Percentiles rank a stretch among this genome's conserved stretches.
phyloP scores from a whole-genome alignment of 192 early-diverging fungal genomes.

The Powellomyces hirtus region DNA sequence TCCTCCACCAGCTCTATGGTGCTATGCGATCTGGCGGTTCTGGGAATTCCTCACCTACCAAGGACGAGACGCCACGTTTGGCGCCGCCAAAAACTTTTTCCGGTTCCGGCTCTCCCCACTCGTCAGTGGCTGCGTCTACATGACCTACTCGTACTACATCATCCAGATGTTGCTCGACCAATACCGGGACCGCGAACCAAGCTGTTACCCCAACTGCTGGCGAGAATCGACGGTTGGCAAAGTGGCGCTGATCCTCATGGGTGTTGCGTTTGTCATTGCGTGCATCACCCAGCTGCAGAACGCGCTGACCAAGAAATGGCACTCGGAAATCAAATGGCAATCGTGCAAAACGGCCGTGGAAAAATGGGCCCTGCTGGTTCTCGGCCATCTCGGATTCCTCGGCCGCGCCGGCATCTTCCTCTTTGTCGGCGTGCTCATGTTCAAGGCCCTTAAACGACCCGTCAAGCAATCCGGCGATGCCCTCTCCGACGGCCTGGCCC shows the following conservation, averaged over 20 bases:
- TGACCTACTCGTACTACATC: slow-evolving; percentile 22
- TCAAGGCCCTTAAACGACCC: slow-evolving; percentile 22
- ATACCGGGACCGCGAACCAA: neutral
- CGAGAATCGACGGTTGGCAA: slow-evolving; percentile 16
- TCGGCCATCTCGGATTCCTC: slow-evolving; percentile 46
- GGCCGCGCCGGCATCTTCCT: slow-evolving; percentile 49
- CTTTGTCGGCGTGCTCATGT: slow-evolving; percentile 44
- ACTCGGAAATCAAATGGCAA: slow-evolving; percentile 20
- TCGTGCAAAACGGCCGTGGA: slow-evolving; percentile 10
- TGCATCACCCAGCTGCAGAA: slow-evolving; percentile 40
- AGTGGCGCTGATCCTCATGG: slow-evolving; percentile 30
- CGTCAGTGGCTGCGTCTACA: slow-evolving; percentile 44
- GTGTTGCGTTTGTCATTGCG: slow-evolving; percentile 43
- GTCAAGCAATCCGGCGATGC: slow-evolving; percentile 8
- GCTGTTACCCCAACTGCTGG: slow-evolving; percentile 40
- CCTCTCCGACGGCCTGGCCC: slow-evolving; percentile 7
- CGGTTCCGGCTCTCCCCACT: slow-evolving; percentile 40
- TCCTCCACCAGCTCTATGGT: slow-evolving; percentile 27
- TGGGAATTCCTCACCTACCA: slow-evolving; percentile 46
- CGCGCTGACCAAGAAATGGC: slow-evolving; percentile 34
- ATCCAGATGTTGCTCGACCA: slow-evolving; percentile 29
- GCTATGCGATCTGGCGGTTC: slow-evolving; percentile 48
- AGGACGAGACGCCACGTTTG: slow-evolving; percentile 38
- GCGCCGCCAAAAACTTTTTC: slow-evolving; percentile 44
- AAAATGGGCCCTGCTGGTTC: slow-evolving; percentile 19